phyloP scores from a whole-genome alignment of 2,329 filamentous ascomycete species.

The Madurella fahalii region DNA sequence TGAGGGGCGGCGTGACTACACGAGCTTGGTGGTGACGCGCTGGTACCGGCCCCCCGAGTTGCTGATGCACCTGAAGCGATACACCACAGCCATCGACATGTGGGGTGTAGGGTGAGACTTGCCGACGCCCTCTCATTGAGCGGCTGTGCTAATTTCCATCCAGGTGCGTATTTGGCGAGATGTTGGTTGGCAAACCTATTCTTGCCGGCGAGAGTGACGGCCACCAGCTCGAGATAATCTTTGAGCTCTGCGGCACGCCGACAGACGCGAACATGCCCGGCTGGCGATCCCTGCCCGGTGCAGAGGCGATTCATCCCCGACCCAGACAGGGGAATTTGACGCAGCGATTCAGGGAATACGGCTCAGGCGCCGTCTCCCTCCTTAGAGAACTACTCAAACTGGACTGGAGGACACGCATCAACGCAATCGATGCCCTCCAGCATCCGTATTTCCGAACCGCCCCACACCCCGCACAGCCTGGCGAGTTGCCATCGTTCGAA shows the following conservation, averaged over 20 bases:
- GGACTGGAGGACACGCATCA: constrained; percentile 84
- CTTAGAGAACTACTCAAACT: constrained; percentile 79
- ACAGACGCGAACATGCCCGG: constrained; percentile 90
- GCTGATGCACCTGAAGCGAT: constrained; percentile 78
- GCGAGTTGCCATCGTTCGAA: constrained; percentile 86
- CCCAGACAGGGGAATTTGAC: constrained; percentile 61
- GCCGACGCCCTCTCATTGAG: background rate
- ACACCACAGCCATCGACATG: constrained; percentile 97
- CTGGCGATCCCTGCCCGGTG: constrained; percentile 78
- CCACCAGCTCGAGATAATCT: constrained; percentile 90
- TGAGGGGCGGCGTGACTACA: constrained; percentile 85
- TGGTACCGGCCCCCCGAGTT: constrained; percentile 97
- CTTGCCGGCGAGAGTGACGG: constrained; percentile 82
- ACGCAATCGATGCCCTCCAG: constrained; percentile 87
- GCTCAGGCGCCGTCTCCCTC: constrained; percentile 70
- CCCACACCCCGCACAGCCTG: constrained; percentile 74
- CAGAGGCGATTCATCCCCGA: constrained; percentile 66
- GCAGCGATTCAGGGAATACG: constrained; percentile 71
- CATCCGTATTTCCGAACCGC: constrained; percentile 84
- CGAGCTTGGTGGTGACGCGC: constrained; percentile 89
- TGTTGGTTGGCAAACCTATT: constrained; percentile 92
- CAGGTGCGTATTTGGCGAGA: constrained; percentile 96
- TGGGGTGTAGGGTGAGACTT: constrained; percentile 86
- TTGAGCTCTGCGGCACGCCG: constrained; percentile 84
- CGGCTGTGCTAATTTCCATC: constrained; percentile 7